Base-by-base conservation (phyloP, 352 stramenopile genomes). In the Phytopythium ostracodes region DNA sequence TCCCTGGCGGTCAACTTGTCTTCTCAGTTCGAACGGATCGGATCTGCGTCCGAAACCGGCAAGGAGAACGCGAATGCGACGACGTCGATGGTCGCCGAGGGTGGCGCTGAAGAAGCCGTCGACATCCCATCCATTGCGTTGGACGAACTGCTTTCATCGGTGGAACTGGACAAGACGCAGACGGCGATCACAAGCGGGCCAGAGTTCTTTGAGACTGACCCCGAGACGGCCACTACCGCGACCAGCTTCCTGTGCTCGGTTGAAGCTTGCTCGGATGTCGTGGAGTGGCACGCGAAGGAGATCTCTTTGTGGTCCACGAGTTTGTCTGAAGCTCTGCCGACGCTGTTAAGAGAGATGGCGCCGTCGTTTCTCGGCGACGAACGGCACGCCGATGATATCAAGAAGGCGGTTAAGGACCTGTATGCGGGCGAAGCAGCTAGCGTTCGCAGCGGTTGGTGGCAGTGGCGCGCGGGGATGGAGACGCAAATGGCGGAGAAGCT, bases 1-100 rank as follows among this genome's bases (percentile, higher is more conserved):
- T 89, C 82, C 17, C 56, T 96, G 0, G 72, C 87, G 1, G 77
- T 94, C 25, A 96, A 94, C 47, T 50, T 94, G 29, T 83, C 77
- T n/a, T 71, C 72, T 11, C 75, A 86, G 47, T 94, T 96, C 56
- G 79, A 92, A 15, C 77, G 76, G 24, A 76, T 91, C 35, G 85
- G 77, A 22, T 38, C 35, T 56, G 43, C 46, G 20, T 33, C 27
- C 7, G 55, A 53, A 29, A 24, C 46, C 50, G 18, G 20, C 42
- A 24, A 24, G 18, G 20, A 47, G 18, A 47, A 14, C 2, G 24
- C 14, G 14, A 7, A 35, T 2, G n/a, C n/a, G n/a, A n/a, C n/a
- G n/a, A 8, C 42, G 42, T 18, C 20, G 17, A 12, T 20, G 7
- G 11, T 25, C 24, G 24, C 15, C 5, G 33, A 46, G 8, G 15